Conservation (phyloP, 768 basidiomycete genomes). For the Floccularia luteovirens region DNA sequence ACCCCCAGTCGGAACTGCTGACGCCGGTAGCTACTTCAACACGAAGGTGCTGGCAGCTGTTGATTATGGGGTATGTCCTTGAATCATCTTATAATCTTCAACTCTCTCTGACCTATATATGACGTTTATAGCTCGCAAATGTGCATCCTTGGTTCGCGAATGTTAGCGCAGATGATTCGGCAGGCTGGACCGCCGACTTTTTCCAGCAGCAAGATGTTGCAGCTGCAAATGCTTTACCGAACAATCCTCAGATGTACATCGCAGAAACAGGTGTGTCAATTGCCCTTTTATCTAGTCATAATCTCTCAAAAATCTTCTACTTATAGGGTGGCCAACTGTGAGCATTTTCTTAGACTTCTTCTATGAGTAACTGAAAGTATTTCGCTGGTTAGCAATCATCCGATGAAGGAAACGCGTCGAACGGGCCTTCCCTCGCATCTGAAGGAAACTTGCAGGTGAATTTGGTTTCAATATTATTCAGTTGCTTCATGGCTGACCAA, state of each 20-base stretch:
- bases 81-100: not conserved
- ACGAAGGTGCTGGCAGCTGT: conserved; percentile 50
- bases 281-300: too few species aligned
- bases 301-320: too few species aligned
- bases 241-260: conserved; percentile 79
- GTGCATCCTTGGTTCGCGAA: conserved; percentile 96
- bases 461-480: not conserved
- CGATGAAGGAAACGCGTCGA: conserved; percentile 44
- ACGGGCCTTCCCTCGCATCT: conserved; percentile 65
- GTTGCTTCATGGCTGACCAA: not conserved
- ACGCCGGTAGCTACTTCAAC: conserved; percentile 85
- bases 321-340: too few species aligned
- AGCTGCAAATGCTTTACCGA: conserved; percentile 48
- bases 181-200: conserved; percentile 77
- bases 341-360: too few species aligned
- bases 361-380: conserved; percentile 3
- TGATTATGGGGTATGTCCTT: conserved; percentile 55
- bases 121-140: conserved; percentile 63
- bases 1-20: conserved; percentile 70
- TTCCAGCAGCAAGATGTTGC: conserved; percentile 62
- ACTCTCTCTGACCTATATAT: not conserved
- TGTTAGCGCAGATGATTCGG: conserved; percentile 54
- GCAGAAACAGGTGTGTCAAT: conserved; percentile 74
- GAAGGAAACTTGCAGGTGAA: conserved; percentile 49
- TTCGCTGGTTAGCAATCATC: conserved; percentile 41